Percentiles rank a stretch among this genome's conserved stretches.
phyloP scores from a whole-genome alignment of 164 flowering plant genomes.

The Pachysandra terminalis region DNA sequence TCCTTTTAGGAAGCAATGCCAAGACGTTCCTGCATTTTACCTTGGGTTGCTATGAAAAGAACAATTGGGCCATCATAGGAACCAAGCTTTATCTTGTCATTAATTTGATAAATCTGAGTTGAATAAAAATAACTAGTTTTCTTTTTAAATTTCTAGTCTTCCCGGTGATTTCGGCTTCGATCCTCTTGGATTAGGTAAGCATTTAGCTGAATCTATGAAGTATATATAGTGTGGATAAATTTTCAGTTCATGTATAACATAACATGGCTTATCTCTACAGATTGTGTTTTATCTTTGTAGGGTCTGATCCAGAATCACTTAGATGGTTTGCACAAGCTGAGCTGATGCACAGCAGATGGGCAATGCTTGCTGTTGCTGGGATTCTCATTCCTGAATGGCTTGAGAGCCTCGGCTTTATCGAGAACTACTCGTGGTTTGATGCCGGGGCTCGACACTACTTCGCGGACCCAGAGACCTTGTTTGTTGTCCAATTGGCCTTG shows the following conservation, averaged over 20 bases:
- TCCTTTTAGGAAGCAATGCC: too few species aligned
- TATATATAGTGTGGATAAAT: too few species aligned
- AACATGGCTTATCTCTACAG: too few species aligned
- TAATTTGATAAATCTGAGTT: background rate
- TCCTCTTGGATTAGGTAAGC: constrained; percentile 87
- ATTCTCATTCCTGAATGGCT: constrained; percentile 82
- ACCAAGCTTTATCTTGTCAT: too few species aligned
- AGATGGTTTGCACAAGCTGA: constrained; percentile 93
- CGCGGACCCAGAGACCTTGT: constrained; percentile 65
- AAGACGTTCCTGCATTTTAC: too few species aligned
- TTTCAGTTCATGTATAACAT: too few species aligned
- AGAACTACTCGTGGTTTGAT: constrained; percentile 69
- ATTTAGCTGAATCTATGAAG: background rate
- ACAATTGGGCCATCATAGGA: too few species aligned
- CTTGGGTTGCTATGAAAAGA: too few species aligned
- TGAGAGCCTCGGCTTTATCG: constrained; percentile 55
- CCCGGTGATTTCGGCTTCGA: constrained; percentile 98
- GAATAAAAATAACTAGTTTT: background rate
- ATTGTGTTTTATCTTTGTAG: constrained; percentile 25
- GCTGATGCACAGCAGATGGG: constrained; percentile 84
- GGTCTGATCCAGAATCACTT: constrained; percentile 74
- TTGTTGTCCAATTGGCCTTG: constrained; percentile 61
- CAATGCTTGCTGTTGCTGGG: constrained; percentile 88
- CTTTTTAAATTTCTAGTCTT: constrained; percentile 39
- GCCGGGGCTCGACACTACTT: constrained; percentile 75